Conservation (phyloP, 2,329 filamentous ascomycete species). For the Chaetothyriales sp. region DNA sequence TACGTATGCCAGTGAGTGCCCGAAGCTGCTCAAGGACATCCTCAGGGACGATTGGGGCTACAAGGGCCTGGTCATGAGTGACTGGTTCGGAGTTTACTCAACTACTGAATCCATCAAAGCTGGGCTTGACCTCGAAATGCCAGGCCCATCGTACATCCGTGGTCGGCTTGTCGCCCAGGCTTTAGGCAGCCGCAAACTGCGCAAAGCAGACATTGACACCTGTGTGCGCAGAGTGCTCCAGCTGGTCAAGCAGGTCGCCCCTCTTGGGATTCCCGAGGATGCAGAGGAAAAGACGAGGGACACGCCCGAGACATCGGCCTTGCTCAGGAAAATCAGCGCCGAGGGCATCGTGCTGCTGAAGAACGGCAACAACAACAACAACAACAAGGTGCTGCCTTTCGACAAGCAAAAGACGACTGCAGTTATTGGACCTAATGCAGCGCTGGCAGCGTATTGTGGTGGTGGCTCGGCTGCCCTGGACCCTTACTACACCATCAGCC, state of each 20-base stretch:
- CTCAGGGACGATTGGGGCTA: constrained; percentile 33
- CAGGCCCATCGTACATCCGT: constrained; percentile 30
- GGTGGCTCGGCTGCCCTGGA: constrained; percentile 47
- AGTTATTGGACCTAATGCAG: constrained; percentile 41
- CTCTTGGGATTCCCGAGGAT: constrained; percentile 39
- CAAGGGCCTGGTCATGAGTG: constrained; percentile 33
- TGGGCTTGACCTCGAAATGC: constrained; percentile 35
- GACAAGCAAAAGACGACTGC: constrained; percentile 32
- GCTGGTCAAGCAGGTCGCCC: constrained; percentile 43
- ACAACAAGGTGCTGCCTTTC: constrained; percentile 46
- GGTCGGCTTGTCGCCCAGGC: constrained; percentile 27
- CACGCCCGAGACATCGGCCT: constrained; percentile 45
- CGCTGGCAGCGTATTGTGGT: constrained; percentile 37
- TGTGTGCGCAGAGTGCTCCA: constrained; percentile 43
- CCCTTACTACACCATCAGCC: constrained; percentile 31
- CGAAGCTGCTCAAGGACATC: constrained; percentile 28
- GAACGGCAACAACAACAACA: constrained; percentile 42
- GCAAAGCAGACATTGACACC: constrained; percentile 40
- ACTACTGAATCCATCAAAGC: constrained; percentile 31
- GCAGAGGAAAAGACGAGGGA: constrained; percentile 41
- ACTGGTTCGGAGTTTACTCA: constrained; percentile 35
- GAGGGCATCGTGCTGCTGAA: constrained; percentile 61
- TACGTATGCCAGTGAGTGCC: constrained; percentile 30
- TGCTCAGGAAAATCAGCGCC: constrained; percentile 50
- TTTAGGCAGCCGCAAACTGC: constrained; percentile 42